Evolutionary conservation across 805 yeast species (phyloP), one percentile per base, ranked within the genome.

Genomic region (Pichia membranifaciens): DNA sequence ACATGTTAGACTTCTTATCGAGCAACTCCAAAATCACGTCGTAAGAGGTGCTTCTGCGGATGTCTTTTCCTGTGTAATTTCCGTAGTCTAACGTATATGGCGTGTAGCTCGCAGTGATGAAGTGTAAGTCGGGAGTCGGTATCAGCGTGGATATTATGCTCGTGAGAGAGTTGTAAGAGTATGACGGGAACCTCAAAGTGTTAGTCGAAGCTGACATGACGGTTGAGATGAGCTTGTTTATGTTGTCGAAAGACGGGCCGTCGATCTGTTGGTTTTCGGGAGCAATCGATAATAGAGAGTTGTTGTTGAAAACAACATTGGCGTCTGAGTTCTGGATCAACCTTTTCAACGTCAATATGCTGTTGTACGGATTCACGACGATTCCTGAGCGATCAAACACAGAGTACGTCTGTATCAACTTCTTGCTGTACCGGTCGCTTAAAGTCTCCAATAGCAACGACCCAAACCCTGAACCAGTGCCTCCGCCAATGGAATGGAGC

Each of bases 391-490:
- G 83, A 50, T 85, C 88, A 59, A 93, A 90, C 2, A 93, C 84
- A 41, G 93, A 86, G 57, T 84, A 86, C 0, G 98, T 88, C 49
- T 86, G 86, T 8, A 87, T 70, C 43, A 93, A 66, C 59, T 89
- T 91, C 63, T 90, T 90, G 44, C 84, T 80, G 61, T 81, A 91
- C 46, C 88, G 70, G 62, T 93, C 99, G 48, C 80, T 78, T 48
- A 95, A 64, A 15, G 80, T 70, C 62, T 93, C 97, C 34, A 93
- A 66, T 38, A 93, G 56, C 15, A 23, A 36, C 4, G 54, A 52
- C 0, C 99, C 99, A 33, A 89, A 78, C 3, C 99, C 99, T 0
- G 96, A 86, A 0, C 99, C 99, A 0, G 99, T 93, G 35, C 99
- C 99, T 33, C 99, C 99, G 0, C 97, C 98, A 4, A 93, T 95